A percentile compares a stretch with the other conserved stretches of the same genome.
These are phyloP conservation scores for Hanseniaspora osmophila DNA, from an alignment of 805 yeast genomes.

Conservation along the genomic window DNA sequence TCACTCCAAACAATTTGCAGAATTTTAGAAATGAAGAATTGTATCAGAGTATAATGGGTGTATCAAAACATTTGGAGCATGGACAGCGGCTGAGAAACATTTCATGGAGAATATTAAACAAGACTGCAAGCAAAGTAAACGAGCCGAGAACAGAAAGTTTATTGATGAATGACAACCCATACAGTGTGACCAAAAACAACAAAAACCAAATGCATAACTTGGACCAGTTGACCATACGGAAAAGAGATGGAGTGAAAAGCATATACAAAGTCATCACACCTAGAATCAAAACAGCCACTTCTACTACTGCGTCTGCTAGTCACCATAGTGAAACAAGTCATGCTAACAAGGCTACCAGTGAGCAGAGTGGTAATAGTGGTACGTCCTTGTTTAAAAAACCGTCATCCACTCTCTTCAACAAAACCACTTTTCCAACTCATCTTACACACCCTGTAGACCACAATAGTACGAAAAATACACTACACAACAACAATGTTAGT, in stretches of 20 bases:
- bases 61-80: constrained; percentile 15
- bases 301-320: too few relatives aligned
- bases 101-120: constrained; percentile 22
- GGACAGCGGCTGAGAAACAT: constrained; percentile 22
- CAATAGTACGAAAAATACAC: too few relatives aligned
- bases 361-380: background rate
- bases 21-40: constrained; percentile 19
- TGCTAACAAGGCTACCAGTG: too few relatives aligned
- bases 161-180: too few relatives aligned
- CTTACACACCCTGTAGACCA: too few relatives aligned
- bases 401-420: background rate
- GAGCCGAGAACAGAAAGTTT: too few relatives aligned
- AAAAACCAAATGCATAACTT: too few relatives aligned
- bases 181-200: too few relatives aligned
- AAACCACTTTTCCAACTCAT: background rate
- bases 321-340: too few relatives aligned
- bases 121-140: constrained; percentile 2
- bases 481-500: too few relatives aligned
- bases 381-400: constrained; percentile 1
- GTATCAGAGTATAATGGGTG: constrained; percentile 17
- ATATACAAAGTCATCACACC: constrained; percentile 14
- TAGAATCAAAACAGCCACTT: background rate
- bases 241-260: constrained; percentile 23
- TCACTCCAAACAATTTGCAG: constrained; percentile 19
- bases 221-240: constrained; percentile 12